Conservation (phyloP, 2,329 filamentous ascomycete genomes). For the Fusarium tupiense region DNA sequence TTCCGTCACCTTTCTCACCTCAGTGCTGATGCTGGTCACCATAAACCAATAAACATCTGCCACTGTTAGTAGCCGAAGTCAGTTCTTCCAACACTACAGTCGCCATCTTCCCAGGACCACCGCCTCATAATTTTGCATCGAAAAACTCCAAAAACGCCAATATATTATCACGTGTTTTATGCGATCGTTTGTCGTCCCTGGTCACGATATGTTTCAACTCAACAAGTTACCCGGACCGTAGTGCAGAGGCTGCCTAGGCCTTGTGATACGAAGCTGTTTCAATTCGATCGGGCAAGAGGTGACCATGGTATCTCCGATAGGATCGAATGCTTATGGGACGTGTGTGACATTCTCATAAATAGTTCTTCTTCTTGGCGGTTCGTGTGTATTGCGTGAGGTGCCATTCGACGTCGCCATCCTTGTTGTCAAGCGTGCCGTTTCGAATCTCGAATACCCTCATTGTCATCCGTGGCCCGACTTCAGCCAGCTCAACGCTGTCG, state of each 20-base stretch:
- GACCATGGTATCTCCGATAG: neutral
- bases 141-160: conserved; percentile 43
- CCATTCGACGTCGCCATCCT: conserved; percentile 97
- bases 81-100: conserved; percentile 10
- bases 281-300: neutral
- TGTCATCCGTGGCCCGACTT: conserved; percentile 96
- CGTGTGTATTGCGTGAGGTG: conserved; percentile 94
- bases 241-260: neutral
- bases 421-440: conserved; percentile 90
- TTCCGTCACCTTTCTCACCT: neutral
- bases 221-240: neutral
- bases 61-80: conserved; percentile 1
- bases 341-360: conserved; percentile 67
- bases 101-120: conserved; percentile 5
- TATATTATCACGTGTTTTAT: neutral
- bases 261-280: neutral
- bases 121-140: conserved; percentile 15
- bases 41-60: conserved; percentile 29
- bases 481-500: conserved; percentile 86
- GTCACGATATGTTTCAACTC: neutral
- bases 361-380: conserved; percentile 95
- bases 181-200: neutral
- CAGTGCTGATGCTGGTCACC: conserved; percentile 20
- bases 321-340: neutral
- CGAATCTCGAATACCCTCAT: conserved; percentile 95